Base-by-base conservation (phyloP, 768 basidiomycete species). In the Russula lepida region DNA sequence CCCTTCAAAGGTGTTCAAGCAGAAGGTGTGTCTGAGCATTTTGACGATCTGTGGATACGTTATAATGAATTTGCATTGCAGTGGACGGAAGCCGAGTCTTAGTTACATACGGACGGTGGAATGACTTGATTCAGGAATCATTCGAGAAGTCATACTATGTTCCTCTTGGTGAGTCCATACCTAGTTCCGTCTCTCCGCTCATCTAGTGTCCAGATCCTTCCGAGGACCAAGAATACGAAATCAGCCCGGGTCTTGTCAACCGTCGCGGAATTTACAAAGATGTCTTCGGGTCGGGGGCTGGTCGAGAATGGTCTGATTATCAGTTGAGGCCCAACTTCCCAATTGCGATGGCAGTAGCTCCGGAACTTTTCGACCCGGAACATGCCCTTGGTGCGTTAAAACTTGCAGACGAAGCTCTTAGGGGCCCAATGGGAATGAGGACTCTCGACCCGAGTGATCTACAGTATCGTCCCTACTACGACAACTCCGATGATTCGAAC, bases 181-280 rank as follows among this genome's bases (percentile, higher is more conserved):
- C 25, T 49, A 32, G 25, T 39, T 25, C 19, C n/a, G 9, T 30
- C 28, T 21, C 21, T 28, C 28, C 4, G 44, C 59, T 37, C 54
- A 28, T 53, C 17, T 23, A 9, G 19, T 41, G 2, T 46, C 32
- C 69, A 89, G 93, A 95, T 70, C 79, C 85, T 1, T 69, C 75
- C 12, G 81, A 89, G 27, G 95, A 99, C 69, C 64, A 68, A 4
- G 75, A 84, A 17, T 92, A 92, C 75, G 78, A 79, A 57, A 72
- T 97, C 67, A 77, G 91, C 68, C 67, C 89, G 3, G 78, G 67
- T 25, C 73, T 98, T 37, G 78, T 97, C 62, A 89, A 92, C 70
- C 86, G 92, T 15, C 81, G 97, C 59, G 97, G 95, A 5, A 95
- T 98, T 70, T 99, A 98, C 80, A 99, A 99, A 78, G 97, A 99